Conservation (phyloP, 768 basidiomycete genomes). For the Boletus edulis region DNA sequence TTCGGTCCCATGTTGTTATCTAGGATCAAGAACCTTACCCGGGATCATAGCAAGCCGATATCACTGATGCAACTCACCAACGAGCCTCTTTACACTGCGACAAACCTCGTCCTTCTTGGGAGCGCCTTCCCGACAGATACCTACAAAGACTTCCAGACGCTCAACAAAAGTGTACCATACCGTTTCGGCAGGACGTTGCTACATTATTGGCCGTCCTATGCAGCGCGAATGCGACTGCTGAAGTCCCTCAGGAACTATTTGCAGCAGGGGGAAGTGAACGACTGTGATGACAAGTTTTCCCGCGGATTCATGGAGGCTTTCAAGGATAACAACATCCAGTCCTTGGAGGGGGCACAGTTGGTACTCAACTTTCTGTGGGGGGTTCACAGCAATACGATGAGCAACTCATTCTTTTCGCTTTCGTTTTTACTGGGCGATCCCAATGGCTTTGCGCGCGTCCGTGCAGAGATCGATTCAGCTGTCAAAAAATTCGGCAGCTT, state of each 20-base stretch:
- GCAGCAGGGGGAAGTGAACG: constrained; percentile 3
- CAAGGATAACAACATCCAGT: constrained; percentile 14
- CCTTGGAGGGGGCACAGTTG: constrained; percentile 16
- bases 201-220: constrained; percentile 11
- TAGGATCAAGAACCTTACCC: constrained; percentile 7
- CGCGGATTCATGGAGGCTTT: constrained; percentile 16
- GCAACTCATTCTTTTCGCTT: constrained; percentile 18
- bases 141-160: constrained; percentile 19
- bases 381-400: constrained; percentile 21
- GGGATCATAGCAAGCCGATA: background rate
- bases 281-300: constrained; percentile 7
- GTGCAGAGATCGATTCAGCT: constrained; percentile 42
- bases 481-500: constrained; percentile 12
- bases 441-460: constrained; percentile 42
- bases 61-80: constrained; percentile 18
- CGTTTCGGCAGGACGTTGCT: constrained; percentile 16
- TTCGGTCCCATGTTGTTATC: constrained; percentile 15
- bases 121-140: constrained; percentile 16
- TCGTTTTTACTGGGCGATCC: constrained; percentile 41
- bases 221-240: constrained; percentile 12
- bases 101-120: constrained; percentile 21
- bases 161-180: constrained; percentile 17
- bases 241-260: constrained; percentile 11
- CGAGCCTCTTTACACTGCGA: constrained; percentile 15
- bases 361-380: constrained; percentile 22